These are phyloP conservation scores for Pyracantha coccinea DNA, from an alignment of 331 rosid genomes.

Conservation along the genomic window DNA sequence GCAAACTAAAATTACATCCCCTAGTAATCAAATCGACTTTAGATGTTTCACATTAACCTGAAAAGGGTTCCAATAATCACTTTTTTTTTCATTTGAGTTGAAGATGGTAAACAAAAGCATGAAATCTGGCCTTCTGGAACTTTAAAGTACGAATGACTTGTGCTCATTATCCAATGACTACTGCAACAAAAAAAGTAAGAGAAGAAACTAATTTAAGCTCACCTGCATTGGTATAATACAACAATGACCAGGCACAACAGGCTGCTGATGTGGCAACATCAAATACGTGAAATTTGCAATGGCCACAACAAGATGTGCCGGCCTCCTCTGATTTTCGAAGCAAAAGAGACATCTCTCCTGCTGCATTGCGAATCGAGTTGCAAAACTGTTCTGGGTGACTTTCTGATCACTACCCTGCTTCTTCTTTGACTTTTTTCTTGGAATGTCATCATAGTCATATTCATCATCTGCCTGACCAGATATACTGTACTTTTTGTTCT, in stretches of 20 bases:
- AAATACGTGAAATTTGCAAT: conserved; percentile 69
- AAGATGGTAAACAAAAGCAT: too few relatives aligned
- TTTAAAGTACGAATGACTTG: too few relatives aligned
- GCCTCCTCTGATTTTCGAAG: conserved; percentile 68
- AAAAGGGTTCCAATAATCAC: background rate
- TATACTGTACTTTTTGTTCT: conserved; percentile 56
- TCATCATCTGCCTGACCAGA: conserved; percentile 77
- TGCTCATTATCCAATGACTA: too few relatives aligned
- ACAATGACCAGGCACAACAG: conserved; percentile 84
- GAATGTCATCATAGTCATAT: conserved; percentile 68
- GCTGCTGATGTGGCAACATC: conserved; percentile 85
- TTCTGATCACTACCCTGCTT: conserved; percentile 43
- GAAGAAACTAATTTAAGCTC: conserved; percentile 6
- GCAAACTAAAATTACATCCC: background rate
- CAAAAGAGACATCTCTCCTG: conserved; percentile 76
- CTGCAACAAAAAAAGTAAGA: too few relatives aligned
- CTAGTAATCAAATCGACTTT: background rate
- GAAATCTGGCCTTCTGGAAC: background rate
- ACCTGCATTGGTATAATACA: conserved; percentile 86
- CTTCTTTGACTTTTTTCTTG: conserved; percentile 49
- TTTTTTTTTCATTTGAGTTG: background rate
- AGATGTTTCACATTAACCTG: background rate
- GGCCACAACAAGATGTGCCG: conserved; percentile 74
- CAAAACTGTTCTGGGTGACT: conserved; percentile 24
- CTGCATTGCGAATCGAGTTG: conserved; percentile 46